Percentiles rank a stretch among this genome's conserved stretches.
Evolutionary conservation across 106 monocot species (phyloP).

Genomic region (Iris macrosiphon): DNA sequence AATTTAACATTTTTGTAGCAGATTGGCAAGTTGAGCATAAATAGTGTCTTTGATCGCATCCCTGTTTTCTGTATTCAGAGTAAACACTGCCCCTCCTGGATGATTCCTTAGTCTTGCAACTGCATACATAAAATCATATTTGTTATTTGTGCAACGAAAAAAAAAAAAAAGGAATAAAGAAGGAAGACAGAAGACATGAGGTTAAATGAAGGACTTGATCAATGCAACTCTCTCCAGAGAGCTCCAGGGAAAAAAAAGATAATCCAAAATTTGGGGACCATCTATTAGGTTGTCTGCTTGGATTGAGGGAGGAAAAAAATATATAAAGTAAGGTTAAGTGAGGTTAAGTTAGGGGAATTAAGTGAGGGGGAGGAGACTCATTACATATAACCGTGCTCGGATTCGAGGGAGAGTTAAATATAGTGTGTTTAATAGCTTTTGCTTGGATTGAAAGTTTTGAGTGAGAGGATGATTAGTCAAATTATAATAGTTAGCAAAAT

Average conservation of each 20-base stretch:
- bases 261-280: not conserved
- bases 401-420: too few relatives aligned
- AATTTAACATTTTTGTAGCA: conserved; percentile 24
- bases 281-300: not conserved
- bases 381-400: too few relatives aligned
- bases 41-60: conserved; percentile 58
- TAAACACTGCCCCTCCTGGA: conserved; percentile 61
- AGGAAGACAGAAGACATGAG: too few relatives aligned
- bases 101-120: conserved; percentile 83
- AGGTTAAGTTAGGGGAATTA: too few relatives aligned
- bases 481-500: too few relatives aligned
- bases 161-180: not conserved
- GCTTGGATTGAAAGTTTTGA: too few relatives aligned
- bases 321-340: too few relatives aligned
- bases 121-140: conserved; percentile 14
- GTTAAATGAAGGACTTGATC: too few relatives aligned
- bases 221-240: not conserved
- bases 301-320: too few relatives aligned
- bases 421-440: too few relatives aligned
- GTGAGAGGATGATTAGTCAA: too few relatives aligned
- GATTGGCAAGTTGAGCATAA: conserved; percentile 36
- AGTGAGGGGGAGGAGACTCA: too few relatives aligned
- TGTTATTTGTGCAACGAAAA: not conserved
- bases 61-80: conserved; percentile 57
- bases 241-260: not conserved